These are phyloP conservation scores for Fusarium verticillioides DNA, from an alignment of 2,329 filamentous ascomycete species.

Conservation along the genomic window DNA sequence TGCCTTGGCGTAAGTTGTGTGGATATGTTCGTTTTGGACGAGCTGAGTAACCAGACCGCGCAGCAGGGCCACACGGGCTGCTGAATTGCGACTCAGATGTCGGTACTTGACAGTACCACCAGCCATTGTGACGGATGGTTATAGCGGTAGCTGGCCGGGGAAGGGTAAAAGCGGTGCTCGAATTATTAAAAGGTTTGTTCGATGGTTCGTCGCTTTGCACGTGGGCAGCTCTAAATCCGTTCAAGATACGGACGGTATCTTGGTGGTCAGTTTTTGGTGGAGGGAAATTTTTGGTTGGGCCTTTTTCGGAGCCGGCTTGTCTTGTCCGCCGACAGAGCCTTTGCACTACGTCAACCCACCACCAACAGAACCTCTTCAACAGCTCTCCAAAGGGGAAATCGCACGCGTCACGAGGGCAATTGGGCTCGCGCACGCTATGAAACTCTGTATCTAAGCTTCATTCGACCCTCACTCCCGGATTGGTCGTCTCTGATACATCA, in stretches of 20 bases:
- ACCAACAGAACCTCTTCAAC: slow-evolving; percentile 39
- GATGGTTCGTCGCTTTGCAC: slow-evolving; percentile 12
- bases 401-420: slow-evolving; percentile 39
- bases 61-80: slow-evolving; percentile 90
- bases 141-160: slow-evolving; percentile 8
- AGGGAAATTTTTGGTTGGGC: slow-evolving; percentile 49
- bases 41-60: slow-evolving; percentile 96
- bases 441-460: slow-evolving; percentile 42
- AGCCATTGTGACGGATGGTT: slow-evolving; percentile 70
- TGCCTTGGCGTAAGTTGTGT: slow-evolving; percentile 94
- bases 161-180: neutral
- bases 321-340: slow-evolving; percentile 43
- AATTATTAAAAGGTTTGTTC: slow-evolving; percentile 1
- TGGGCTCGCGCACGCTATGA: slow-evolving; percentile 49
- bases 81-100: slow-evolving; percentile 84
- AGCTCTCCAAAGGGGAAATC: slow-evolving; percentile 22
- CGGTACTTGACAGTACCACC: slow-evolving; percentile 89
- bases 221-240: slow-evolving; percentile 21
- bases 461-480: slow-evolving; percentile 29
- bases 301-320: slow-evolving; percentile 46
- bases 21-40: slow-evolving; percentile 91
- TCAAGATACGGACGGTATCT: neutral
- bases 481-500: slow-evolving; percentile 31
- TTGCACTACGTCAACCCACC: slow-evolving; percentile 47
- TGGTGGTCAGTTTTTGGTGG: slow-evolving; percentile 40